Conservation (phyloP, 202 grass and related monocot species). For the Cymbopogon flexuosus region DNA sequence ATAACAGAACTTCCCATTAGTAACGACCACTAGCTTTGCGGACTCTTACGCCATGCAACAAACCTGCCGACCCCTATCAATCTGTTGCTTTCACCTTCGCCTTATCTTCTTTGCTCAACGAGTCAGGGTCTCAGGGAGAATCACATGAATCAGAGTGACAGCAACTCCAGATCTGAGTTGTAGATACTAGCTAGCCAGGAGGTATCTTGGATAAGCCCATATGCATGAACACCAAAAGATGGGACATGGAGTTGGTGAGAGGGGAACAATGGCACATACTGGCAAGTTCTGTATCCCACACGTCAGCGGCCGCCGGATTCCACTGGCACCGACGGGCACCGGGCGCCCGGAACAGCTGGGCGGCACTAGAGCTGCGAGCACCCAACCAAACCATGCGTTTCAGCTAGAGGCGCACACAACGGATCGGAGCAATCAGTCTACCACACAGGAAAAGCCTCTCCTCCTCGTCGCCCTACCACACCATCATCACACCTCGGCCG, state of each 20-base stretch:
- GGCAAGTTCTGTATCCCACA: not conserved
- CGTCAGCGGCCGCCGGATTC: not conserved
- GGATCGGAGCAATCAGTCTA: not conserved
- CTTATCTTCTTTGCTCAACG: not conserved
- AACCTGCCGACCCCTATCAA: not conserved
- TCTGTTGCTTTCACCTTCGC: not conserved
- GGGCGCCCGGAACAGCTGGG: slow-evolving; percentile 6
- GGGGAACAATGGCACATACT: not conserved
- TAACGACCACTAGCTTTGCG: slow-evolving; percentile 30
- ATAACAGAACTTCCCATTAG: slow-evolving; percentile 34
- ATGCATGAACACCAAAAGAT: slow-evolving; percentile 22
- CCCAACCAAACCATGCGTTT: slow-evolving; percentile 14
- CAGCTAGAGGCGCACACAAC: slow-evolving; percentile 17
- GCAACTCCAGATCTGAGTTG: not conserved
- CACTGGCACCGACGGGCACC: not conserved
- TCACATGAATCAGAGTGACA: slow-evolving; percentile 27
- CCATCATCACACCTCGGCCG: slow-evolving; percentile 41
- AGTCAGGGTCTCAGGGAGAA: slow-evolving; percentile 19
- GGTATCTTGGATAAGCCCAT: slow-evolving; percentile 21
- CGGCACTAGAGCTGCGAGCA: slow-evolving; percentile 3
- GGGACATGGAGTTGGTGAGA: not conserved
- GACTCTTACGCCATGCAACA: slow-evolving; percentile 44
- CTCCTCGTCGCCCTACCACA: slow-evolving; percentile 4
- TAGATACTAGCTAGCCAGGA: not conserved
- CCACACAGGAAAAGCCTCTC: slow-evolving; percentile 18